Base-by-base conservation (phyloP, 1,284 basidiomycete genomes). In the Apiotrichum laibachii region DNA sequence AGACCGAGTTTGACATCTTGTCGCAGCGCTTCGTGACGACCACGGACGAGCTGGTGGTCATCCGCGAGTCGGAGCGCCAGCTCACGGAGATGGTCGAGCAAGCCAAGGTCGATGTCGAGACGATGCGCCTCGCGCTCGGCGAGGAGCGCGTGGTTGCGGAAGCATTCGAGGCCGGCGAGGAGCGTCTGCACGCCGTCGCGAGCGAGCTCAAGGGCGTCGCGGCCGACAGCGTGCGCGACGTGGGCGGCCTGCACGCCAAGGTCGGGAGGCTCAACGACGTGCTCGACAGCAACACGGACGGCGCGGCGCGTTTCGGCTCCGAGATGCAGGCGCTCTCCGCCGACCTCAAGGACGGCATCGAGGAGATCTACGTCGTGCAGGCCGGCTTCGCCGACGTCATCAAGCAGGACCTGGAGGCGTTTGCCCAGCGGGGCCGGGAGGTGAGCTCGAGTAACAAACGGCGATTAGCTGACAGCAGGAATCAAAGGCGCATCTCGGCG, bases 1-100 rank as follows among this genome's bases (percentile, higher is more conserved):
- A 88, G 57, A 89, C 92, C 62, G 92, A 96, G 77, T 94, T 92
- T 67, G 91, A 95, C 72, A 87, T 92, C 71, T 88, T 89, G 67
- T 88, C 92, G 59, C 84, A 82, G 0, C 69, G 92, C 54, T 80
- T 96, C 53, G 85, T 86, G 74, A 85, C 84, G 67, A 83, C 85
- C 21, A 87, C 91, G 43, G 83, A 84, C 16, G 92, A 95, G 71
- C 78, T 94, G 55, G 85, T 83, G 60, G 78, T 83, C 21, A 69
- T 70, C 7, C 62, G 70, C 46, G 72, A 76, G 56, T 73, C 73
- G 5, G 84, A 84, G 72, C 81, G 83, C 55, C 82, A 80, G 68
- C 75, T 92, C 62, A 79, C 82, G 57, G 78, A 81, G 55, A 83
- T 85, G 11, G 81, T 86, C 60, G 79, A 80, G 2, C 81, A 82